Evolutionary conservation across 2,329 filamentous ascomycete genomes (phyloP), one percentile per base, ranked within the genome.

Genomic region (Ceratocystiopsis sp.): DNA sequence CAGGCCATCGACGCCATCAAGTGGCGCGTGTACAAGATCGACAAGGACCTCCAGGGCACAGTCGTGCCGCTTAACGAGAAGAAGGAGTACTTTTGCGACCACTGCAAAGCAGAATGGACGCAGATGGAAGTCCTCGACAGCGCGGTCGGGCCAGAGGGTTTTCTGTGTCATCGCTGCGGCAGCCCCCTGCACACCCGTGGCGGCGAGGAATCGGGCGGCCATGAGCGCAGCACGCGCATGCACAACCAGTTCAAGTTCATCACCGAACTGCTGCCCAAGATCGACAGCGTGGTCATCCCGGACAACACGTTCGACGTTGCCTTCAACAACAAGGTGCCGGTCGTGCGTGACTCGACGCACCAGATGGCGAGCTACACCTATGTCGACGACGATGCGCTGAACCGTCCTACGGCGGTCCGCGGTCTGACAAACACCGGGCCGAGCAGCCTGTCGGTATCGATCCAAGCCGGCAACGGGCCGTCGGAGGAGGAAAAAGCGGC

Each of bases 1-100:
- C 82, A 84, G 45, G 85, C 89, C 34, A 85, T 98, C 55, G 91
- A 98, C 62, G 85, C 84, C 40, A 93, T 94, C 63, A 98, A 98
- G 61, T 98, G 83, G 73, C 80, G 84, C 49, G 78, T 94, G 42
- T 87, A 89, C 57, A 80, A 80, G 45, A 76, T 96, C 52, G 86
- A 87, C 51, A 87, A 89, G 58, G 78, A 81, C 43, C 85, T 96
- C 46, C 87, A 95, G 61, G 78, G 80, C 15, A 79, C 84, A 45
- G 83, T 84, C 15, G 78, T 84, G 16, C 80, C 84, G 0, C 80
- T 80, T 11, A 74, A 75, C 44, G 89, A 96, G 60, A 82, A 85
- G 59, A 95, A 95, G 59, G 91, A 96, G 57, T 93, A 87, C 54
- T 79, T 80, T 46, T 98, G 91, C 61, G 66, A 71, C 32, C 73